phyloP scores from a whole-genome alignment of 2,329 filamentous ascomycete genomes.

The Colletotrichum kahawae region DNA sequence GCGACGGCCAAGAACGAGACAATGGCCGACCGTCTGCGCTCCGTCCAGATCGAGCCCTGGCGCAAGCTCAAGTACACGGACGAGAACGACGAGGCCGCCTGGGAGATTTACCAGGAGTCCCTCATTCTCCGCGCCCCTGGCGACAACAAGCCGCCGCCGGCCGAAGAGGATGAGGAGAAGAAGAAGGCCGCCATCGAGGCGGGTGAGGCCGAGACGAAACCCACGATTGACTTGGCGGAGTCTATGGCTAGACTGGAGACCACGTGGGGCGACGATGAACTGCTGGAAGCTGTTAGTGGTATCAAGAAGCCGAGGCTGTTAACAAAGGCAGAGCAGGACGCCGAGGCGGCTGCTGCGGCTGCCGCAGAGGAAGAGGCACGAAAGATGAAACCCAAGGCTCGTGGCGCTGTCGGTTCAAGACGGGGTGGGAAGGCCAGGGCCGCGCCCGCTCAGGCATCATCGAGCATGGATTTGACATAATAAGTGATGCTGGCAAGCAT shows the following conservation, averaged over 20 bases:
- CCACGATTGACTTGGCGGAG: constrained; percentile 33
- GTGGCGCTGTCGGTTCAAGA: constrained; percentile 24
- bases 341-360: constrained; percentile 26
- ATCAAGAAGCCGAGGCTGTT: constrained; percentile 37
- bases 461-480: constrained; percentile 22
- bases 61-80: constrained; percentile 79
- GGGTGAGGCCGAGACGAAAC: background rate
- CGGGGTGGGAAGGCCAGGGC: constrained; percentile 32
- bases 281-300: constrained; percentile 52
- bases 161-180: constrained; percentile 26
- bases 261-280: constrained; percentile 48
- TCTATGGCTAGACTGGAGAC: constrained; percentile 43
- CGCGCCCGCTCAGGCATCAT: constrained; percentile 25
- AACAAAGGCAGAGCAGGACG: constrained; percentile 31
- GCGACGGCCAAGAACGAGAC: constrained; percentile 71
- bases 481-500: background rate
- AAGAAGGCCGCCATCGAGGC: constrained; percentile 24
- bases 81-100: constrained; percentile 78
- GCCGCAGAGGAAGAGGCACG: constrained; percentile 30
- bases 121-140: constrained; percentile 58
- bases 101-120: constrained; percentile 75
- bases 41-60: constrained; percentile 86
- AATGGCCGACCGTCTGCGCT: constrained; percentile 76
- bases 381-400: constrained; percentile 26
- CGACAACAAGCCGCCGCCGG: background rate